Conservation (phyloP, 148 eudicot genomes). For the Nyssa sinensis region DNA sequence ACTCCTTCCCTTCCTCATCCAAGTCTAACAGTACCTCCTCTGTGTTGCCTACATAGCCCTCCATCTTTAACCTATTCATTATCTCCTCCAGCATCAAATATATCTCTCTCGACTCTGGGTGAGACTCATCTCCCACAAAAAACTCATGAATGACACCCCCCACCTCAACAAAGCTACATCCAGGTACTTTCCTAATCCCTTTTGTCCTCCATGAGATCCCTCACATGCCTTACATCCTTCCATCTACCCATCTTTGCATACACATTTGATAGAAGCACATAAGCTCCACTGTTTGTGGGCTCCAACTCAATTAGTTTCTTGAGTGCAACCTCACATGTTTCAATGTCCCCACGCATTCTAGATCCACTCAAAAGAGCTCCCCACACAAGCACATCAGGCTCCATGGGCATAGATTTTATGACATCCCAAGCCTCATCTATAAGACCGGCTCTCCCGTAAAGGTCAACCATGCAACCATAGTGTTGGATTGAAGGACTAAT, state of each 20-base stretch:
- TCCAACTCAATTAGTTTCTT: constrained; percentile 33
- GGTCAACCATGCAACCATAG: constrained; percentile 44
- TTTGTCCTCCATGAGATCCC: constrained; percentile 31
- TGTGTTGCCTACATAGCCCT: constrained; percentile 26
- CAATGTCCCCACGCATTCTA: constrained; percentile 29
- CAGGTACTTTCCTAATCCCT: constrained; percentile 32
- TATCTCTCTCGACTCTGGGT: constrained; percentile 28
- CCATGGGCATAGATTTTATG: constrained; percentile 34
- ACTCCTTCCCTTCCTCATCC: constrained; percentile 38
- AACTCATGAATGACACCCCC: constrained; percentile 35
- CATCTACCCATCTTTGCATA: constrained; percentile 37
- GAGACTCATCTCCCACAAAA: constrained; percentile 37
- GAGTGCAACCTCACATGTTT: constrained; percentile 30
- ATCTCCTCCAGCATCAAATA: constrained; percentile 33
- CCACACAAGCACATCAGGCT: constrained; percentile 40
- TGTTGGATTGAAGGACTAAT: constrained; percentile 31
- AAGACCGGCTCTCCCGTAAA: constrained; percentile 30
- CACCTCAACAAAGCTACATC: constrained; percentile 36
- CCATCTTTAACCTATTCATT: constrained; percentile 22
- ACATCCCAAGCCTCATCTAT: constrained; percentile 28
- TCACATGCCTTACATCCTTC: constrained; percentile 31
- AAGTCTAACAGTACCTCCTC: constrained; percentile 31
- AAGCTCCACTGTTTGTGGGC: constrained; percentile 31
- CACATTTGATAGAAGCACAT: constrained; percentile 35
- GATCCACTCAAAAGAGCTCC: constrained; percentile 39